These are phyloP conservation scores for Microdochium nivale DNA, from an alignment of 2,329 filamentous ascomycete species.

Conservation along the genomic window DNA sequence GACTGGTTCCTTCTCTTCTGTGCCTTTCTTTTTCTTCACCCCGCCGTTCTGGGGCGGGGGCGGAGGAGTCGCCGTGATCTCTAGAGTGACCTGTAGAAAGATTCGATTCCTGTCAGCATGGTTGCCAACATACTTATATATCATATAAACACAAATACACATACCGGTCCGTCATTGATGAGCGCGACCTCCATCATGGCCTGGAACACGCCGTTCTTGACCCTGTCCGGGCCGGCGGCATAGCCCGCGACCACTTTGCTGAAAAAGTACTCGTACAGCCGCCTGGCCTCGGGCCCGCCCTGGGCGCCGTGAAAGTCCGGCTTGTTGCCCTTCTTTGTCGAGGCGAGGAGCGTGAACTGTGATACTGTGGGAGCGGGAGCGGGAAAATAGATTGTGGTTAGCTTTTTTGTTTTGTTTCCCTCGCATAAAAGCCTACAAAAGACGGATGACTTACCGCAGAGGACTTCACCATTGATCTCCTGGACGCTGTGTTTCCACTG, in stretches of 20 bases:
- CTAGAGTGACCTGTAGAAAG: slow-evolving; percentile 2
- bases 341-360: slow-evolving; percentile 89
- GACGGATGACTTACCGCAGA: slow-evolving; percentile 63
- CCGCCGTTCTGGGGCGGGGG: background rate
- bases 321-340: slow-evolving; percentile 92
- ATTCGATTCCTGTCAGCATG: no score
- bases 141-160: no score
- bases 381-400: background rate
- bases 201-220: slow-evolving; percentile 95
- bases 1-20: background rate
- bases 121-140: no score
- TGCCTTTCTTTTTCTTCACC: background rate
- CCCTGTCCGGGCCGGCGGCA: slow-evolving; percentile 56
- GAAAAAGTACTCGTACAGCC: slow-evolving; percentile 79
- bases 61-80: slow-evolving; percentile 5
- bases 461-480: slow-evolving; percentile 82
- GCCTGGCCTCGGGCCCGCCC: slow-evolving; percentile 66
- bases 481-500: slow-evolving; percentile 88
- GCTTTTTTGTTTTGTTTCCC: no score
- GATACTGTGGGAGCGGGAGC: slow-evolving; percentile 55
- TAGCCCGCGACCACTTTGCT: slow-evolving; percentile 67
- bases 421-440: background rate
- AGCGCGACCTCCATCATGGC: slow-evolving; percentile 98
- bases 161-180: slow-evolving; percentile 73
- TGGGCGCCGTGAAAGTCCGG: slow-evolving; percentile 91